These are phyloP conservation scores for Arthroderma sp. DNA, from an alignment of 2,329 filamentous ascomycete genomes.

Conservation along the genomic window DNA sequence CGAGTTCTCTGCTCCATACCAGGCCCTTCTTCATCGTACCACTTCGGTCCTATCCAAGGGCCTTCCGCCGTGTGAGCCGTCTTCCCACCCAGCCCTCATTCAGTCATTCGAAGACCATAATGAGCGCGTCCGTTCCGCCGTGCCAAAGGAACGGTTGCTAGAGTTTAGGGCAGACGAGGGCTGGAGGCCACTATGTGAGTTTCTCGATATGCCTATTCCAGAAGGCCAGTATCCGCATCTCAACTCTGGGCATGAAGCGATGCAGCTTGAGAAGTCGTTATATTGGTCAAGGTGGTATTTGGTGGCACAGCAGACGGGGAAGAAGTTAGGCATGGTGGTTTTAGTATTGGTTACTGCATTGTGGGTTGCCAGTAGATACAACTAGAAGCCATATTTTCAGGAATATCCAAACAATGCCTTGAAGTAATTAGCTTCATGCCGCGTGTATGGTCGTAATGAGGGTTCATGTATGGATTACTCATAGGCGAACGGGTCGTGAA, in stretches of 20 bases:
- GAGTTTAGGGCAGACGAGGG: slow-evolving; percentile 45
- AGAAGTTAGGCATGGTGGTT: not conserved
- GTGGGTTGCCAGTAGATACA: not conserved
- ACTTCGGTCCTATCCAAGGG: not conserved
- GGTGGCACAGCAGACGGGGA: not conserved
- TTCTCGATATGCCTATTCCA: slow-evolving; percentile 28
- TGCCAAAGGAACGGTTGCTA: slow-evolving; percentile 40
- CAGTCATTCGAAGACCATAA: slow-evolving; percentile 34
- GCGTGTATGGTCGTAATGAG: too few species aligned
- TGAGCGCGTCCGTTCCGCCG: slow-evolving; percentile 38
- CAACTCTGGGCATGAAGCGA: slow-evolving; percentile 13
- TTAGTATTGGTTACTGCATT: not conserved
- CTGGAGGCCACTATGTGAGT: slow-evolving; percentile 35
- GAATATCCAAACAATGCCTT: too few species aligned
- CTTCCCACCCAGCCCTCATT: not conserved
- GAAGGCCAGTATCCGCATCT: slow-evolving; percentile 25
- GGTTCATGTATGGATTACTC: too few species aligned
- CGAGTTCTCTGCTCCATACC: not conserved
- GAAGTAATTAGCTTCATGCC: not conserved
- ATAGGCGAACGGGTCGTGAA: too few species aligned
- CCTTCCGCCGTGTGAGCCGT: not conserved
- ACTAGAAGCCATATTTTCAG: not conserved
- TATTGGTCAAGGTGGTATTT: not conserved
- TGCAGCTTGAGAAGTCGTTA: not conserved
- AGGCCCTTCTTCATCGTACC: not conserved